Base-by-base conservation (phyloP, 2,329 filamentous ascomycete genomes). In the Botrytis aclada region DNA sequence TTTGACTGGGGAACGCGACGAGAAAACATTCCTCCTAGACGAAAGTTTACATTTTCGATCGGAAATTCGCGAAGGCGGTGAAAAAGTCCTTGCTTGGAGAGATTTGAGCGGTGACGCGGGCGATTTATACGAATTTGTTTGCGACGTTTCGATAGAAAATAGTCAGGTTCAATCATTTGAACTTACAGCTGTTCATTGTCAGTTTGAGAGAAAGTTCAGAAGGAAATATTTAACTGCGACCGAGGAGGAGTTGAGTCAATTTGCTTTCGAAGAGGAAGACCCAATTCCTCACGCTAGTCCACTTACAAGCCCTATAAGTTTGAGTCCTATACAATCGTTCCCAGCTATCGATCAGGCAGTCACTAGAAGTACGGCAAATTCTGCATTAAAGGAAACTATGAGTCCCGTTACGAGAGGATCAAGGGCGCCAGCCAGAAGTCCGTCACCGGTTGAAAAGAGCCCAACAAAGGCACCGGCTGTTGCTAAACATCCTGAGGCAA, bases 41-140 rank as follows among this genome's bases (percentile, higher is more conserved):
- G 92, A 98, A 82, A 89, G 90, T 71, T 86, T 99, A 54, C 93
- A 93, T 80, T 94, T 99, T 80, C 91, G 95, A 73, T 92, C 93
- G 61, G 93, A 97, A 81, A 88, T 92, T 75, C 88, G 95, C 76
- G 90, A 94, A 75, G 90, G 89, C 54, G 93, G 92, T 34, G 93
- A 97, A 78, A 93, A 92, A 80, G 90, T 98, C 14, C 88, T 99
- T 76, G 95, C 95, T 74, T 99, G 96, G 96, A 91, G 92, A 77
- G 96, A 99, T 81, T 84, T 98, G 74, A 98, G 94, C 78, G 96
- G 96, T 72, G 96, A 99, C 85, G 88, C 89, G 45, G 95, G 94
- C 71, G 96, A 99, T 82, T 87, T 98, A n/a, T 99, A 93, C 87
- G 95, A 99, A 82, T 99, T 98, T 81, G 93, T 99, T 76, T 98